phyloP scores from a whole-genome alignment of 441 rosid species.

The Euphorbia neoarborescens region DNA sequence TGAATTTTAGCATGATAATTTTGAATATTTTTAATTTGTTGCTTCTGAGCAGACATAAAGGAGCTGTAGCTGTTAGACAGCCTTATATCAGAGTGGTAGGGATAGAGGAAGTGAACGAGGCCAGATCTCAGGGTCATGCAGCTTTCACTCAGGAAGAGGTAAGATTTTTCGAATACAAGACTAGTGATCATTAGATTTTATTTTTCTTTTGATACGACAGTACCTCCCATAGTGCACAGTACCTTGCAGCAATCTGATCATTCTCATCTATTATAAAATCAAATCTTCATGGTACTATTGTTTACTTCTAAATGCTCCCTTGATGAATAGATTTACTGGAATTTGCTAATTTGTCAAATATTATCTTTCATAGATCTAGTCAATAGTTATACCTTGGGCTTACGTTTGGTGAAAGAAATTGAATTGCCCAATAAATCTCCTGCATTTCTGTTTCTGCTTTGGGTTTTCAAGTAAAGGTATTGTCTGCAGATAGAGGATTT shows the following conservation, averaged over 20 bases:
- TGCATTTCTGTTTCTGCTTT: not conserved
- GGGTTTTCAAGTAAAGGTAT: slow-evolving; percentile 6
- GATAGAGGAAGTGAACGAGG: slow-evolving; percentile 72
- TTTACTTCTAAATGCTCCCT: not conserved
- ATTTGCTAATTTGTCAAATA: not conserved
- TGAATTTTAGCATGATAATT: slow-evolving; percentile 8
- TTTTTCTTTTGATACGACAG: not conserved
- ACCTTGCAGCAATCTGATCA: not conserved
- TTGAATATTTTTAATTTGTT: slow-evolving; percentile 3
- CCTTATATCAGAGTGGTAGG: slow-evolving; percentile 91
- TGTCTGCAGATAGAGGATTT: slow-evolving; percentile 73
- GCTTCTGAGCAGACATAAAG: slow-evolving; percentile 51
- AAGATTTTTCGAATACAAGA: slow-evolving; percentile 16
- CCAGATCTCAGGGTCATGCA: slow-evolving; percentile 65
- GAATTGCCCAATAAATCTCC: not conserved
- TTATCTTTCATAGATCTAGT: not conserved
- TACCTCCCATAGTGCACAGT: not conserved
- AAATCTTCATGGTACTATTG: not conserved
- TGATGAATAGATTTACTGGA: not conserved
- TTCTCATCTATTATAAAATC: not conserved
- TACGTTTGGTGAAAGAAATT: not conserved
- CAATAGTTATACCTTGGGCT: not conserved
- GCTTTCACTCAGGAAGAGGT: slow-evolving; percentile 82
- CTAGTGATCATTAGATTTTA: not conserved
- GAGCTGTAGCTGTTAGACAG: slow-evolving; percentile 92